Evolutionary conservation across 495 filamentous ascomycete genomes (phyloP).

Genomic region (Penicillium odoratum): DNA sequence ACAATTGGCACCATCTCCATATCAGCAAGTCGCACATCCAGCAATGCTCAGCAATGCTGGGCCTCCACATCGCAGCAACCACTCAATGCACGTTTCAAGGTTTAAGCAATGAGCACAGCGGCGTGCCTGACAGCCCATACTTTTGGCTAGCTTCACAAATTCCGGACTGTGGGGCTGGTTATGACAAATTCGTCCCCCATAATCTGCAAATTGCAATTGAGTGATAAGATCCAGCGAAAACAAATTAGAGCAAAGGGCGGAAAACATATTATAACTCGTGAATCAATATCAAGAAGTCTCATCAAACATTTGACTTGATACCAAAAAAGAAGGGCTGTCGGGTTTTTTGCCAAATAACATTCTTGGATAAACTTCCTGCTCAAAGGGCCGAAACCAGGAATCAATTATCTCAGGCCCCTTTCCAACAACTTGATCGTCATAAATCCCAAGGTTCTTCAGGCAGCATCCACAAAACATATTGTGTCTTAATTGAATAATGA

Average conservation of each 20-base stretch:
- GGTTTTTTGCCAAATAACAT: background rate
- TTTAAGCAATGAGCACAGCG: constrained; percentile 58
- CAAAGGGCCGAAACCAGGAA: background rate
- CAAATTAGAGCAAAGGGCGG: background rate
- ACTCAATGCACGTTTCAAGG: constrained; percentile 62
- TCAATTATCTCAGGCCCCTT: background rate
- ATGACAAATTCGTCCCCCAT: constrained; percentile 87
- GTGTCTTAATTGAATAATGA: no score
- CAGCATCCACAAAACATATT: background rate
- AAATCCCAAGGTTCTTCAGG: background rate
- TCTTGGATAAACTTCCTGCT: background rate
- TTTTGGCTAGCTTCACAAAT: constrained; percentile 47
- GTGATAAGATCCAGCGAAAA: no score
- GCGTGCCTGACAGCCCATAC: constrained; percentile 67
- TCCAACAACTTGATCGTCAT: background rate
- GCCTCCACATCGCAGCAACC: constrained; percentile 70
- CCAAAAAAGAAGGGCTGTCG: background rate
- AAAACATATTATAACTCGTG: no score
- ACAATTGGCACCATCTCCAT: background rate
- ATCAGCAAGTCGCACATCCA: constrained; percentile 39
- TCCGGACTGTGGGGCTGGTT: constrained; percentile 89
- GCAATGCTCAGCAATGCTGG: no score
- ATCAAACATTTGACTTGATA: background rate
- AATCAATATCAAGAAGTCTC: no score
- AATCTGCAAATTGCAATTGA: constrained; percentile 93